Conservation (phyloP, 192 early-diverging fungal species). For the Piromyces finnis region DNA sequence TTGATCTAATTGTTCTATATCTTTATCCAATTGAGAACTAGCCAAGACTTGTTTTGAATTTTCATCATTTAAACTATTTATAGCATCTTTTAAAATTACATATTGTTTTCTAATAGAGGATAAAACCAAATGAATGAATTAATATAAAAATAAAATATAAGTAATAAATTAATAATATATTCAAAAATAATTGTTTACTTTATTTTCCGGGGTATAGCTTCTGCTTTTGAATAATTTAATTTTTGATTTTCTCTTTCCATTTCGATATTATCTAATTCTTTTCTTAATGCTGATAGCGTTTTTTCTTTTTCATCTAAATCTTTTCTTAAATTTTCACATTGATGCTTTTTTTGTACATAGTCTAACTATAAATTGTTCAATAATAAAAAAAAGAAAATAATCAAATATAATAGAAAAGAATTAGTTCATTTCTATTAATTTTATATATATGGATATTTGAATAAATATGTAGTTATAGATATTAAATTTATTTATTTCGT, state of each 20-base stretch:
- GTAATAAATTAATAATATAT: too few relatives aligned
- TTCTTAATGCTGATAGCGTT: conserved; percentile 23
- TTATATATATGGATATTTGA: too few relatives aligned
- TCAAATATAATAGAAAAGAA: background rate
- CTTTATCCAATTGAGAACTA: conserved; percentile 29
- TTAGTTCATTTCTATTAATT: too few relatives aligned
- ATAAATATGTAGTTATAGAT: too few relatives aligned
- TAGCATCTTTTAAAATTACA: conserved; percentile 33
- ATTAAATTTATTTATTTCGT: too few relatives aligned
- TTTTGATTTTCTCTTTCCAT: conserved; percentile 33
- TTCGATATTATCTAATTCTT: conserved; percentile 34
- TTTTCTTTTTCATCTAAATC: conserved; percentile 44
- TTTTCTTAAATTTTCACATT: conserved; percentile 43
- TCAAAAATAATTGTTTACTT: conserved; percentile 19
- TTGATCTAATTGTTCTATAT: conserved; percentile 25
- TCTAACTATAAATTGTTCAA: conserved; percentile 20
- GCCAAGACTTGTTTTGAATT: conserved; percentile 30
- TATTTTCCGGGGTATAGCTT: conserved; percentile 41
- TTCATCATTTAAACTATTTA: conserved; percentile 27
- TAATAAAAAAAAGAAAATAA: background rate
- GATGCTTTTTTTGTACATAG: conserved; percentile 32
- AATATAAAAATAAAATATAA: too few relatives aligned
- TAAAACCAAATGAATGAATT: too few relatives aligned
- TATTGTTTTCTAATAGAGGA: conserved; percentile 37
- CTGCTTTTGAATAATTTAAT: conserved; percentile 21